Evolutionary conservation across 768 basidiomycete species (phyloP).

Genomic region (Cyathus striatus): DNA sequence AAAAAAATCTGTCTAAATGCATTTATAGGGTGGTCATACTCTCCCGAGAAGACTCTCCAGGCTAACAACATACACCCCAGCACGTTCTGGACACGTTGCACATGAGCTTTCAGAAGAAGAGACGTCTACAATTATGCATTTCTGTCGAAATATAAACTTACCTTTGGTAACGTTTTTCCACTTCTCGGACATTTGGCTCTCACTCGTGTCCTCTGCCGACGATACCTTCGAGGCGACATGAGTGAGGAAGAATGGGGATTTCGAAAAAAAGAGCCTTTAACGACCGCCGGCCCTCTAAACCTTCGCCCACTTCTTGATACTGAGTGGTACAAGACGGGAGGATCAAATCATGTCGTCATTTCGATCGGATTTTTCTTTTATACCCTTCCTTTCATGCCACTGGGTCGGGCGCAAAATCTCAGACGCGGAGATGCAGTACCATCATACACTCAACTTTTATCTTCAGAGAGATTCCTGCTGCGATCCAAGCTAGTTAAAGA

Average conservation of each 20-base stretch:
- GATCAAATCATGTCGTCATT: background rate
- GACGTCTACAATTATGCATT: slow-evolving; percentile 24
- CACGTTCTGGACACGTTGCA: slow-evolving; percentile 21
- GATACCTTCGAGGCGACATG: slow-evolving; percentile 43
- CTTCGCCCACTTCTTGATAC: slow-evolving; percentile 31
- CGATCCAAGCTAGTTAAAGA: slow-evolving; percentile 32
- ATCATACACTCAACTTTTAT: slow-evolving; percentile 33
- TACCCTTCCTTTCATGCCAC: slow-evolving; percentile 2
- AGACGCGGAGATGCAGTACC: slow-evolving; percentile 33
- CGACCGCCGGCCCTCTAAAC: slow-evolving; percentile 44
- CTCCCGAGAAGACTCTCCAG: slow-evolving; percentile 38
- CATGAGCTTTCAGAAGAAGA: slow-evolving; percentile 20
- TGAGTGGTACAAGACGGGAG: background rate
- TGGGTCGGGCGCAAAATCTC: slow-evolving; percentile 19
- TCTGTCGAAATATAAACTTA: slow-evolving; percentile 35
- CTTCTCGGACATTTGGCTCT: slow-evolving; percentile 48
- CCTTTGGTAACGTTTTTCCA: slow-evolving; percentile 46
- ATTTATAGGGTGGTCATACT: slow-evolving; percentile 49
- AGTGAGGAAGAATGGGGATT: slow-evolving; percentile 47
- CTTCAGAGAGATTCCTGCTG: slow-evolving; percentile 40
- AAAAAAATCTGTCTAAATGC: background rate
- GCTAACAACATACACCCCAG: slow-evolving; percentile 27
- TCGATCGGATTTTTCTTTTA: background rate
- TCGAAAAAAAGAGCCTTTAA: slow-evolving; percentile 42
- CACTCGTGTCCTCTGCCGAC: slow-evolving; percentile 43